Evolutionary conservation across 768 basidiomycete species (phyloP).

Genomic region (Tylopilus felleus): DNA sequence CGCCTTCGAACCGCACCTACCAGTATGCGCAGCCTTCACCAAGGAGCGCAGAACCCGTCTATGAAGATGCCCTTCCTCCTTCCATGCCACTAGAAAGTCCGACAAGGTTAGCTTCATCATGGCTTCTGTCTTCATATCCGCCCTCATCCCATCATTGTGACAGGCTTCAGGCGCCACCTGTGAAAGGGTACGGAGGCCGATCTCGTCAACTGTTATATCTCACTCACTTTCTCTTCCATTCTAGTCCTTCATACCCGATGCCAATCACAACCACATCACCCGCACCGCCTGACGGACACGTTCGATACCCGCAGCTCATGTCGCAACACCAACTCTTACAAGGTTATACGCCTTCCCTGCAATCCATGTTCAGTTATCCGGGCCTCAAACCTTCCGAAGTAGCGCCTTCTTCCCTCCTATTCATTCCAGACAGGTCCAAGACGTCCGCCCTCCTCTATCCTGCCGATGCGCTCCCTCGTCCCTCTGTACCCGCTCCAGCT

Average conservation of each 20-base stretch:
- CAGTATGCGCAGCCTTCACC: conserved; percentile 33
- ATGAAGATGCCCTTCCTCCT: conserved; percentile 33
- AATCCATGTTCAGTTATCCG: conserved; percentile 62
- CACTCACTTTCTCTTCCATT: conserved; percentile 17
- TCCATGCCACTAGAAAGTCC: conserved; percentile 68
- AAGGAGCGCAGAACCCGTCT: conserved; percentile 29
- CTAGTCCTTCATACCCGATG: conserved; percentile 41
- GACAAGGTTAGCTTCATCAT: conserved; percentile 46
- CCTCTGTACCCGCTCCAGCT: conserved; percentile 27
- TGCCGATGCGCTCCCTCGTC: conserved; percentile 33
- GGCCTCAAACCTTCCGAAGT: conserved; percentile 33
- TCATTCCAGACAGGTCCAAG: conserved; percentile 36
- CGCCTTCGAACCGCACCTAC: conserved; percentile 31
- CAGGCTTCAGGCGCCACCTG: conserved; percentile 28
- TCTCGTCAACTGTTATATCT: conserved; percentile 3
- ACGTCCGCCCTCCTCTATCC: conserved; percentile 30
- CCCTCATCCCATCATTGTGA: conserved; percentile 24
- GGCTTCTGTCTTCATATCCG: conserved; percentile 36
- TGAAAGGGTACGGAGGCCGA: conserved; percentile 35
- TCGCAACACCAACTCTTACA: conserved; percentile 73
- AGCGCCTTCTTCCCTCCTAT: conserved; percentile 43
- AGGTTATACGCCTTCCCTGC: conserved; percentile 74
- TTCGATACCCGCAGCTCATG: conserved; percentile 73
- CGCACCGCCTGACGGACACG: conserved; percentile 44
- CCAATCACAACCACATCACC: conserved; percentile 71